Evolutionary conservation across 805 yeast genomes (phyloP).

Genomic region (Nematodospora valgi): DNA sequence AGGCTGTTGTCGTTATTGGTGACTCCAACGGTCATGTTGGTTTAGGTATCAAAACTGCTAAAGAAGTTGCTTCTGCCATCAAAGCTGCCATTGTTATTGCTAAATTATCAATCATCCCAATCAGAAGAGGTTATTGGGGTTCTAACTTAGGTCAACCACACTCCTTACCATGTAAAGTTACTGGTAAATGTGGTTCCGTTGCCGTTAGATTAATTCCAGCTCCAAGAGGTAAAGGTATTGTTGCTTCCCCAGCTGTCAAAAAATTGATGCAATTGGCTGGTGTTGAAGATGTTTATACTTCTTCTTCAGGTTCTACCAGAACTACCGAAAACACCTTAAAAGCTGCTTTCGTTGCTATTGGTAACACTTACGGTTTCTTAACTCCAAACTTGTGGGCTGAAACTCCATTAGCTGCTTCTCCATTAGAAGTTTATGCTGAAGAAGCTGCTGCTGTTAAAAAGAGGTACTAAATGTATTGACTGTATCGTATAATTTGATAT

Average conservation of each 20-base stretch:
- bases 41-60: conserved; percentile 99
- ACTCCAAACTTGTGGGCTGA: conserved; percentile 99
- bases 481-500: neutral
- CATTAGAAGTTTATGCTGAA: conserved; percentile 91
- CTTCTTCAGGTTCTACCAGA: conserved; percentile 99
- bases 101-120: conserved; percentile 97
- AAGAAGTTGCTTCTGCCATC: conserved; percentile 99
- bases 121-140: conserved; percentile 99
- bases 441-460: conserved; percentile 74
- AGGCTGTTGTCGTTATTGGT: conserved; percentile 99
- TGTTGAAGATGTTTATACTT: conserved; percentile 98
- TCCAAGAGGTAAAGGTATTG: conserved; percentile 99
- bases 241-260: conserved; percentile 99
- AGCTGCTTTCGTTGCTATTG: conserved; percentile 99
- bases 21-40: conserved; percentile 99
- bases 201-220: conserved; percentile 98
- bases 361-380: conserved; percentile 99
- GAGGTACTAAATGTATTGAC: conserved; percentile 55
- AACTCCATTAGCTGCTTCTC: conserved; percentile 81
- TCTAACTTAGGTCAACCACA: conserved; percentile 99
- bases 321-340: conserved; percentile 99
- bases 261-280: conserved; percentile 99
- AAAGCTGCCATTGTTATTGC: conserved; percentile 99
- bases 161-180: conserved; percentile 95
- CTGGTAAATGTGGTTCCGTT: conserved; percentile 99